Percentiles rank a stretch among this genome's conserved stretches.
Conservation (phyloP, 805 yeast species). For the Geotrichum ghanense region DNA sequence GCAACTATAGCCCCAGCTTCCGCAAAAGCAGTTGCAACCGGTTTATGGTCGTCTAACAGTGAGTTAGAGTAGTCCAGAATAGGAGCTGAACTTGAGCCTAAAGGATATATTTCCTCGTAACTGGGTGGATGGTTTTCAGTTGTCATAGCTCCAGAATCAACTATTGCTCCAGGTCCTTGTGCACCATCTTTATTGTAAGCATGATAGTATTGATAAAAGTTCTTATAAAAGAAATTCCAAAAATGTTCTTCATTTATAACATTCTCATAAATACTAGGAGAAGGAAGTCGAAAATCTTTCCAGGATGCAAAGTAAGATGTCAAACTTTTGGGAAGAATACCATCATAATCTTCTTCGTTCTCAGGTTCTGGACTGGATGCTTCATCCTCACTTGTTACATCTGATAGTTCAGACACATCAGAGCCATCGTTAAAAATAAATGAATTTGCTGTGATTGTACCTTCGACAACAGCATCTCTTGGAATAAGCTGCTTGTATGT, state of each 20-base stretch:
- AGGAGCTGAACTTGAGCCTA: slow-evolving; percentile 8
- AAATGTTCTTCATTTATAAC: background rate
- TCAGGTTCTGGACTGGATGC: background rate
- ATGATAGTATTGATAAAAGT: background rate
- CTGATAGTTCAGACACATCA: background rate
- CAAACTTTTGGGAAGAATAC: background rate
- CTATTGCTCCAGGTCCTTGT: background rate
- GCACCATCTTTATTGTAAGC: background rate
- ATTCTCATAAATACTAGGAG: background rate
- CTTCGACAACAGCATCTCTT: background rate
- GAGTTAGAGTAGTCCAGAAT: slow-evolving; percentile 12
- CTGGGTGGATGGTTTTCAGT: slow-evolving; percentile 15
- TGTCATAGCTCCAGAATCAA: too few species aligned
- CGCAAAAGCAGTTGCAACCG: background rate
- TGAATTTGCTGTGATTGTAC: background rate
- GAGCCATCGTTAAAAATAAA: background rate
- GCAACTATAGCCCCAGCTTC: slow-evolving; percentile 2
- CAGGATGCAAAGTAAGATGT: background rate
- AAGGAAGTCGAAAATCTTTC: background rate
- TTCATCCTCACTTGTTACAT: background rate
- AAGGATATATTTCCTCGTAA: slow-evolving; percentile 20
- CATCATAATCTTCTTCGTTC: background rate
- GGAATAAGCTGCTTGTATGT: background rate
- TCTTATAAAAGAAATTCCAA: background rate
- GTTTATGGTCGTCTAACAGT: slow-evolving; percentile 11